A percentile compares a stretch with the other conserved stretches of the same genome.
Conservation (phyloP, 441 rosid genomes). For the Adansonia madagascariensis region DNA sequence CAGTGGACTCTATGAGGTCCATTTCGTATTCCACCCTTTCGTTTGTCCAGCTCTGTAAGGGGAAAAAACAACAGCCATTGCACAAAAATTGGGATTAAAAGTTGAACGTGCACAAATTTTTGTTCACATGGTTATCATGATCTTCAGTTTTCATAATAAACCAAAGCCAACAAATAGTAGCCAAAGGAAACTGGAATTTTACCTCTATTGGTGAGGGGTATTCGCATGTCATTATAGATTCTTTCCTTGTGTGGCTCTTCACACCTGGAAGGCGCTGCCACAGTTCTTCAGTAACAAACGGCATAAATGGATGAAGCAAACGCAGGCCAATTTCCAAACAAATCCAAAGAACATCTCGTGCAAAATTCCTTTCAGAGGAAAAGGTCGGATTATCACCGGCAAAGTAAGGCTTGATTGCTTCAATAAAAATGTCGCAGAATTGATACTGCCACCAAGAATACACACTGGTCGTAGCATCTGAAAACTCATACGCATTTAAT, state of each 20-base stretch:
- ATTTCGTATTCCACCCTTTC: slow-evolving; percentile 61
- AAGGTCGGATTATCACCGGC: slow-evolving; percentile 53
- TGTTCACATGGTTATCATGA: neutral
- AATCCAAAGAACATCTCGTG: slow-evolving; percentile 74
- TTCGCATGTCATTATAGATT: slow-evolving; percentile 75
- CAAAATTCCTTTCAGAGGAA: slow-evolving; percentile 63
- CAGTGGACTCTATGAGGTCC: slow-evolving; percentile 71
- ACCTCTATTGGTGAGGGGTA: slow-evolving; percentile 73
- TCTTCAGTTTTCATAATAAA: neutral
- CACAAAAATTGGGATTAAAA: slow-evolving; percentile 7
- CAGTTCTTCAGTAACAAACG: slow-evolving; percentile 87
- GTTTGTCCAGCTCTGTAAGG: slow-evolving; percentile 64
- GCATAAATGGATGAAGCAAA: slow-evolving; percentile 96
- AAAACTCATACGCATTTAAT: slow-evolving; percentile 68
- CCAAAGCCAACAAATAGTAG: neutral
- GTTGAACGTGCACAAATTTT: neutral
- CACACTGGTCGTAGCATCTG: slow-evolving; percentile 73
- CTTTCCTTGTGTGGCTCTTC: slow-evolving; percentile 44
- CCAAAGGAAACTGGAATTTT: slow-evolving; percentile 25
- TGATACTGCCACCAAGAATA: slow-evolving; percentile 98
- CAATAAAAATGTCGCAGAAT: slow-evolving; percentile 29
- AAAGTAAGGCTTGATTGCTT: slow-evolving; percentile 86
- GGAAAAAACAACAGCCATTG: slow-evolving; percentile 15
- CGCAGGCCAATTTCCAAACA: slow-evolving; percentile 84
- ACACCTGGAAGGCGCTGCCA: slow-evolving; percentile 89